A percentile compares a stretch with the other conserved stretches of the same genome.
Evolutionary conservation across 805 yeast species (phyloP).

Genomic region (Metschnikowia proteae): DNA sequence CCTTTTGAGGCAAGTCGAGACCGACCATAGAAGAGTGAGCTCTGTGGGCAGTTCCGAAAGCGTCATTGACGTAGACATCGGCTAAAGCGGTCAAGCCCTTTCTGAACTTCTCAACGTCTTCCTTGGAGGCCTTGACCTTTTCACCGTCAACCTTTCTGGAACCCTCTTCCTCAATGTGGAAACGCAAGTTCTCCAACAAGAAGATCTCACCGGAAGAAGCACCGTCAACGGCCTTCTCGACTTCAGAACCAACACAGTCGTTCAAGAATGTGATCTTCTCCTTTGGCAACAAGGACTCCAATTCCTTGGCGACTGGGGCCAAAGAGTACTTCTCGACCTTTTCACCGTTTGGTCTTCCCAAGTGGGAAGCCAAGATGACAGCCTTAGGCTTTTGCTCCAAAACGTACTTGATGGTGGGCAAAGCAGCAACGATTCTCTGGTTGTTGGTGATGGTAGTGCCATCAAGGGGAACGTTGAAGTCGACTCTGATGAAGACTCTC

Average conservation of each 20-base stretch:
- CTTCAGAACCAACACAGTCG: conserved; percentile 93
- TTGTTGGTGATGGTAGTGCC: conserved; percentile 97
- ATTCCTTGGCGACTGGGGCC: conserved; percentile 90
- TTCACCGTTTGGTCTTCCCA: conserved; percentile 99
- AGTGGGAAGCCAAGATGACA: conserved; percentile 90
- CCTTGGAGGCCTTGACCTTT: conserved; percentile 89
- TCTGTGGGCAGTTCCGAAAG: conserved; percentile 98
- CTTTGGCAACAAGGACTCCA: conserved; percentile 64
- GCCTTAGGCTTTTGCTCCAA: conserved; percentile 88
- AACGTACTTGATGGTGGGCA: conserved; percentile 96
- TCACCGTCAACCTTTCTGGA: conserved; percentile 83
- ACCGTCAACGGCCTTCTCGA: conserved; percentile 69
- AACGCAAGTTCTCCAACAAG: conserved; percentile 94
- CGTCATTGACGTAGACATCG: conserved; percentile 92
- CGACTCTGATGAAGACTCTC: conserved; percentile 98
- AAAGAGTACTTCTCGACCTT: conserved; percentile 79
- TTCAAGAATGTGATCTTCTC: conserved; percentile 70
- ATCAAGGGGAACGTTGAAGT: conserved; percentile 92
- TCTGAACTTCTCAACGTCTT: conserved; percentile 84
- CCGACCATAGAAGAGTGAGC: conserved; percentile 99
- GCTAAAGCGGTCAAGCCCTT: conserved; percentile 85
- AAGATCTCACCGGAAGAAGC: conserved; percentile 80
- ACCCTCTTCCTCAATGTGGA: conserved; percentile 98
- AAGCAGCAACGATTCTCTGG: conserved; percentile 98
- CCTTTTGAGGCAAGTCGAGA: conserved; percentile 89